Evolutionary conservation across 331 rosid genomes (phyloP).

Genomic region (Pyracantha coccinea): DNA sequence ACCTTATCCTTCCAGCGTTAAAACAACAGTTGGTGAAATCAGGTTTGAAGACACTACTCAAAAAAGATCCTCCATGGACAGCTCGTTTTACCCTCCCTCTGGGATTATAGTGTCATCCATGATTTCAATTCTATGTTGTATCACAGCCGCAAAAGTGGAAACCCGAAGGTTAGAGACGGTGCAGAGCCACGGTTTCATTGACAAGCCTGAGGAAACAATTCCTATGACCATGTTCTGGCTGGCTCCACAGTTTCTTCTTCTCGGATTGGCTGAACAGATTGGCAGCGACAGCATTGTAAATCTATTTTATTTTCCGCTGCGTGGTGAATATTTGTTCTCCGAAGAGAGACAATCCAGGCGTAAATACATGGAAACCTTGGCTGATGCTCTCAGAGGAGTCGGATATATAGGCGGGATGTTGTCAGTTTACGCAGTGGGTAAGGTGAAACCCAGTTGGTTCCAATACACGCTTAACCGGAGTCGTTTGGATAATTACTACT

Average conservation of each 20-base stretch:
- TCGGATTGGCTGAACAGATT: constrained; percentile 9
- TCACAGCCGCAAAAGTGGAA: constrained; percentile 22
- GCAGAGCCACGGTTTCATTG: background rate
- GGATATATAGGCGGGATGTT: constrained; percentile 13
- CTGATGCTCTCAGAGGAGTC: constrained; percentile 2
- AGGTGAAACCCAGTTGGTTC: constrained; percentile 21
- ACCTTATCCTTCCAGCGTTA: no score
- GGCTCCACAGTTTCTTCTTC: constrained; percentile 23
- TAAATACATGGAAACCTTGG: background rate
- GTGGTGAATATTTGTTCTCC: background rate
- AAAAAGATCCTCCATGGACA: no score
- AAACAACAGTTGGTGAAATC: no score
- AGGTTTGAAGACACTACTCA: no score
- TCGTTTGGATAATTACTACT: constrained; percentile 31
- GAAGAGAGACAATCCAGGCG: background rate
- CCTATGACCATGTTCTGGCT: constrained; percentile 30
- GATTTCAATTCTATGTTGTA: constrained; percentile 9
- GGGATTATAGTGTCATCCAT: constrained; percentile 12
- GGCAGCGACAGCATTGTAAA: background rate
- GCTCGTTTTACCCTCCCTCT: background rate
- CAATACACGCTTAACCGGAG: constrained; percentile 18
- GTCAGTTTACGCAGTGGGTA: constrained; percentile 2
- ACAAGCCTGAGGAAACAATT: background rate
- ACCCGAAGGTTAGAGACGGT: constrained; percentile 4
- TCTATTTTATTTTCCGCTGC: background rate